Evolutionary conservation across 352 stramenopile genomes (phyloP).

Genomic region (Phytophthora vignae): DNA sequence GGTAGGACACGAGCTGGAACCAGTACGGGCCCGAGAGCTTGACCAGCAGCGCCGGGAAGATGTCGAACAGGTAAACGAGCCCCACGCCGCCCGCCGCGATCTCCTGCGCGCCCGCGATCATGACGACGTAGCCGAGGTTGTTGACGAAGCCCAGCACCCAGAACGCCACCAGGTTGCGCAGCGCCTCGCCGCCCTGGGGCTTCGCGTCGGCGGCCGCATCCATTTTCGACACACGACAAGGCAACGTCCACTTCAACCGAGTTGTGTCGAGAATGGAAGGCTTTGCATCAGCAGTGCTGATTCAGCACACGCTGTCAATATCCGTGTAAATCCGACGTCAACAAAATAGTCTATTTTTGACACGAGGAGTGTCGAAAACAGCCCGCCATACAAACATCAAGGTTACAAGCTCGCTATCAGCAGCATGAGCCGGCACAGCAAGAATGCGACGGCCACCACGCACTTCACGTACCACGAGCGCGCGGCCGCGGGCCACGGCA

Average conservation of each 20-base stretch:
- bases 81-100: conserved; percentile 92
- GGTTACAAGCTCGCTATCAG: too few relatives aligned
- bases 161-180: conserved; percentile 86
- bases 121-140: conserved; percentile 95
- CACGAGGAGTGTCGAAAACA: too few relatives aligned
- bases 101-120: conserved; percentile 94
- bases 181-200: conserved; percentile 33
- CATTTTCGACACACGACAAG: not conserved
- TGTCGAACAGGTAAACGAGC: conserved; percentile 94
- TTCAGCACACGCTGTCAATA: too few relatives aligned
- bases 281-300: too few relatives aligned
- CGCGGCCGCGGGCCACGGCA: conserved; percentile 77
- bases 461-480: conserved; percentile 91
- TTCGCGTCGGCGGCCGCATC: not conserved
- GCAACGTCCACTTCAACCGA: too few relatives aligned
- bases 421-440: conserved; percentile 85
- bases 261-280: too few relatives aligned
- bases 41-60: conserved; percentile 89
- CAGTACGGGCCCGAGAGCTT: conserved; percentile 94
- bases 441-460: conserved; percentile 88
- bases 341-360: too few relatives aligned
- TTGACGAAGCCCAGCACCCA: conserved; percentile 94
- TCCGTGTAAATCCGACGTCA: too few relatives aligned
- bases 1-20: conserved; percentile 94
- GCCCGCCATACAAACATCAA: too few relatives aligned